Conservation (phyloP, 495 filamentous ascomycete species). For the Xylona heveae region DNA sequence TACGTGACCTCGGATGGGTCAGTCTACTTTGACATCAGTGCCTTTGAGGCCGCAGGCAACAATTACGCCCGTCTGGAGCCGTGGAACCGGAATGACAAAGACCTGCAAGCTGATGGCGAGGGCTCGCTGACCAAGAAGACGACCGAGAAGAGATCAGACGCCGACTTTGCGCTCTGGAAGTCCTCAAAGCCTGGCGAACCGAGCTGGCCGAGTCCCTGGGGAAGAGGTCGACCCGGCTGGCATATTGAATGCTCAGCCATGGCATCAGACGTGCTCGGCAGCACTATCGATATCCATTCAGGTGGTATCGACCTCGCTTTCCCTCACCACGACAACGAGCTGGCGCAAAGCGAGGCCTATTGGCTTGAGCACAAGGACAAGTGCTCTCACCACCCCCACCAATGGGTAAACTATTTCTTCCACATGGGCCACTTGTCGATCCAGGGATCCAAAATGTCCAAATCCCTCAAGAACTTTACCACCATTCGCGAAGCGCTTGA, state of each 20-base stretch:
- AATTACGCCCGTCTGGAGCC: conserved; percentile 73
- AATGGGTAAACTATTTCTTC: conserved; percentile 91
- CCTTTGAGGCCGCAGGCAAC: conserved; percentile 70
- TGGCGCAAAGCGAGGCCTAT: conserved; percentile 87
- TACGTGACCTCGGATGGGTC: conserved; percentile 66
- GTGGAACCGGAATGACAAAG: conserved; percentile 66
- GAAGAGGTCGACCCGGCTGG: conserved; percentile 69
- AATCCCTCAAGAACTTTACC: conserved; percentile 92
- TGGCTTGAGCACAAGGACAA: conserved; percentile 19
- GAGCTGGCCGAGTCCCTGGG: conserved; percentile 61
- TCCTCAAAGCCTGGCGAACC: conserved; percentile 82
- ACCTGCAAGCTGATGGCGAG: conserved; percentile 73
- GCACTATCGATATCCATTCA: conserved; percentile 76
- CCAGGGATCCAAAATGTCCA: conserved; percentile 83
- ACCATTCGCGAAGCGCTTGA: conserved; percentile 72
- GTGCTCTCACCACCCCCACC: conserved; percentile 12
- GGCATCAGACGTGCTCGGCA: conserved; percentile 69
- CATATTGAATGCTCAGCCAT: conserved; percentile 98
- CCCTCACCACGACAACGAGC: conserved; percentile 91
- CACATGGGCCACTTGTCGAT: conserved; percentile 93
- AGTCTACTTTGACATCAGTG: conserved; percentile 82
- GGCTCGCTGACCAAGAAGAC: conserved; percentile 53
- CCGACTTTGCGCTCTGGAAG: conserved; percentile 94
- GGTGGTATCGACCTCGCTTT: conserved; percentile 87
- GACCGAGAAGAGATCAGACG: conserved; percentile 43